Percentiles rank a stretch among this genome's conserved stretches.
Evolutionary conservation across 1,284 basidiomycete genomes (phyloP).

Genomic region (Somion occarium): DNA sequence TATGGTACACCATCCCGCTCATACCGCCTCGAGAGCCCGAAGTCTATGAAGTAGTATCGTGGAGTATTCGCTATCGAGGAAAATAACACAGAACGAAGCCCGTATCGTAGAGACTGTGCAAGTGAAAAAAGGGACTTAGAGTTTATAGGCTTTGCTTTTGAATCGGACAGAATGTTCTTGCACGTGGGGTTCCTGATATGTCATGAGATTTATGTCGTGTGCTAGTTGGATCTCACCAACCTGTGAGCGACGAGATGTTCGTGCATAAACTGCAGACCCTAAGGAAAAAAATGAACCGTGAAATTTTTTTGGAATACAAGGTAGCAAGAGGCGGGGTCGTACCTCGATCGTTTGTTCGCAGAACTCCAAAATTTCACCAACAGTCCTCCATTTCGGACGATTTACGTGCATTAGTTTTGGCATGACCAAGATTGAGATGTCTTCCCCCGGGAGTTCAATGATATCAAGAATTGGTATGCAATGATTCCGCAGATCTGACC

Average conservation of each 20-base stretch:
- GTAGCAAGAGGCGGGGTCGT: too few species aligned
- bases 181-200: constrained; percentile 32
- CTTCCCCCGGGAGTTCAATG: not conserved
- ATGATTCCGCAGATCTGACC: constrained; percentile 1
- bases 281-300: too few species aligned
- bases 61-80: constrained; percentile 23
- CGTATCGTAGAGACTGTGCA: constrained; percentile 15
- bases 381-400: not conserved
- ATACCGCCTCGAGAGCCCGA: constrained; percentile 30
- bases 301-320: too few species aligned
- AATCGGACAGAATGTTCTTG: constrained; percentile 37
- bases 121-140: constrained; percentile 21
- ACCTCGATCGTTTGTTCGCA: constrained; percentile 2
- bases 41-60: constrained; percentile 32
- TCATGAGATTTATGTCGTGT: not conserved
- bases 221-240: constrained; percentile 3
- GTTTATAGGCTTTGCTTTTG: constrained; percentile 23
- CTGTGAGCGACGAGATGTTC: constrained; percentile 12
- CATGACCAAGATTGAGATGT: not conserved
- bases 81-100: constrained; percentile 22
- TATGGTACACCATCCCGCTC: constrained; percentile 4
- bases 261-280: constrained; percentile 17
- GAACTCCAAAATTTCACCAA: constrained; percentile 2
- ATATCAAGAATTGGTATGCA: constrained; percentile 5
- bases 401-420: not conserved